phyloP scores from a whole-genome alignment of 148 eudicot genomes.

The Rhododendron williamsianum region DNA sequence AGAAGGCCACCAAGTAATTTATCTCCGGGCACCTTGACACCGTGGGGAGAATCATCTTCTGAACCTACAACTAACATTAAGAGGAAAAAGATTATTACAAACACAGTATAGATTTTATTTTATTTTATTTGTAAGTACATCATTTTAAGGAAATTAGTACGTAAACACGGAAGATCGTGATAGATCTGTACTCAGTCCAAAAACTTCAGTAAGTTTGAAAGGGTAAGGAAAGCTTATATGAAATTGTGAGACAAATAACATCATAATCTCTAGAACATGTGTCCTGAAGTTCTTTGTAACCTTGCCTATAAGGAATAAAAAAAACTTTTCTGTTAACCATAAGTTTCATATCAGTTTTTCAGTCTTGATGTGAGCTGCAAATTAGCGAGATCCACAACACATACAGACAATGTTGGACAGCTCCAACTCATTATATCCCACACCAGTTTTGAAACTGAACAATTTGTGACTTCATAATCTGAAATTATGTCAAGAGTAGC shows the following conservation, averaged over 20 bases:
- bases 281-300: background rate
- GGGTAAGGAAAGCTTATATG: background rate
- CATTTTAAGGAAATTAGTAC: background rate
- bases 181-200: background rate
- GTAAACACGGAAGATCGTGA: background rate
- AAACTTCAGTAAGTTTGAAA: background rate
- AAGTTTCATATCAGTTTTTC: background rate
- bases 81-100: background rate
- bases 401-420: background rate
- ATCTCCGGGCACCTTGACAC: slow-evolving; percentile 20
- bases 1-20: slow-evolving; percentile 65
- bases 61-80: slow-evolving; percentile 11
- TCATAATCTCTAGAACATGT: background rate
- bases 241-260: background rate
- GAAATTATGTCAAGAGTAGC: background rate
- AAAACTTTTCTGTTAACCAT: background rate
- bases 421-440: background rate
- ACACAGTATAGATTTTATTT: background rate
- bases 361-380: background rate
- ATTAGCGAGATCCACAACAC: background rate
- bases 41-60: slow-evolving; percentile 19
- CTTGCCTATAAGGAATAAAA: background rate
- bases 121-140: background rate
- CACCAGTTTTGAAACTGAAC: background rate
- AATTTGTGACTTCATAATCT: background rate